Evolutionary conservation across 495 filamentous ascomycete genomes (phyloP).

Genomic region (Pyronema omphalodes): DNA sequence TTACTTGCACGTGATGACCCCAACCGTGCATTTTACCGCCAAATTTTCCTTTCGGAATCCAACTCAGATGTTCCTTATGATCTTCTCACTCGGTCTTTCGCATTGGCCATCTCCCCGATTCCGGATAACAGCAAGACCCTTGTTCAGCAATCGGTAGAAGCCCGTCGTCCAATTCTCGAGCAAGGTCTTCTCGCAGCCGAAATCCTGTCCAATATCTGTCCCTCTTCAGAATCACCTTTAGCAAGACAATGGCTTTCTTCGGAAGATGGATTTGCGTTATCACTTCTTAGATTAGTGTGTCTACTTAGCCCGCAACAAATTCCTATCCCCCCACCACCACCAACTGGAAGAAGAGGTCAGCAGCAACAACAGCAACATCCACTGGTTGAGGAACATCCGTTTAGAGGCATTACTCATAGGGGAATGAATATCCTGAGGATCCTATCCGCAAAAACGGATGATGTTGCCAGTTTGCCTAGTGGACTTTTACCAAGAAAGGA

Average conservation of each 20-base stretch:
- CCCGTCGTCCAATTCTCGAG: conserved; percentile 68
- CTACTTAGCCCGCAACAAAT: conserved; percentile 43
- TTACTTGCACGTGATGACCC: conserved; percentile 84
- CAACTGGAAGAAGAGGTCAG: conserved; percentile 29
- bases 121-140: conserved; percentile 40
- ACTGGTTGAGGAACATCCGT: conserved; percentile 23
- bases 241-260: conserved; percentile 71
- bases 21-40: conserved; percentile 62
- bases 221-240: conserved; percentile 48
- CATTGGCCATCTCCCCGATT: conserved; percentile 64
- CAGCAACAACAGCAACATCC: too few species aligned
- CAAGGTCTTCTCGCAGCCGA: conserved; percentile 86
- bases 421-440: conserved; percentile 51
- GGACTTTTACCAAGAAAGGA: conserved; percentile 51
- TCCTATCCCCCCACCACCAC: conserved; percentile 23
- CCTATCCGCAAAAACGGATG: conserved; percentile 52
- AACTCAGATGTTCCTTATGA: conserved; percentile 46
- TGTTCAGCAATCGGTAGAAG: conserved; percentile 48
- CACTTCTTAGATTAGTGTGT: conserved; percentile 53
- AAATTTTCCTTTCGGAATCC: conserved; percentile 59
- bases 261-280: conserved; percentile 67
- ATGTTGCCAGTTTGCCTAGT: conserved; percentile 44
- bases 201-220: conserved; percentile 58
- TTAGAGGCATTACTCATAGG: conserved; percentile 43
- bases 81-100: conserved; percentile 75